Evolutionary conservation across 2,329 filamentous ascomycete species (phyloP), one percentile per base, ranked within the genome.

Genomic region (Botrytis squamosa): DNA sequence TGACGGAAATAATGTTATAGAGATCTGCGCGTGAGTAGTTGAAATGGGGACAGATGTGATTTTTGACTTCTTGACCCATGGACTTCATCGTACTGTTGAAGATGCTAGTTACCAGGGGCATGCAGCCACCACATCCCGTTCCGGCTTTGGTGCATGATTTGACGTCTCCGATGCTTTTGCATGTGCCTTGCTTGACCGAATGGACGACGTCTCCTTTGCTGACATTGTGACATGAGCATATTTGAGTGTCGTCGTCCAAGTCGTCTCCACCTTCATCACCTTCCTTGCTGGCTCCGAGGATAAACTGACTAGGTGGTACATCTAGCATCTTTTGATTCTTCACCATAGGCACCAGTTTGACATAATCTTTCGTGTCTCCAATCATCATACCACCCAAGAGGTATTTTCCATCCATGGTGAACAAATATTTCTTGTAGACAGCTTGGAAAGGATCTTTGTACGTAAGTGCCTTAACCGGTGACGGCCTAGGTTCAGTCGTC

Each of bases 371-470:
- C 0, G 93, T 97, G 79, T 97, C 94, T 57, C 94, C 95, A 75
- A 97, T 96, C 93, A 97, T 97, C 93, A 97, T 97, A 6, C 94
- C 95, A n/a, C 94, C 94, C 0, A 97, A 88, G 1, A 97, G 85
- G 79, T 95, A 95, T 81, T 97, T 97, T 40, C 94, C 94, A 80
- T 97, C 95, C 80, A 91, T 85, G 0, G 94, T 97, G 80, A 97
- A 97, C 18, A 97, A 84, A 82, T 96, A 97, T 81, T 97, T 97
- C 82, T 97, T 97, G 85, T 97, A 97, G 1, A 97, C 89, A 66
- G 93, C 91, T 73, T 90, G 88, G 80, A 97, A 97, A 0, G 94
- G 94, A 79, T 97, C 94, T 75, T 92, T 94, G 84, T 97, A 97
- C 0, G 92, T 95, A 60, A 97, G 84, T 0, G 94, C 91, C 83